phyloP scores from a whole-genome alignment of 441 rosid genomes.

The Erodium trifolium region DNA sequence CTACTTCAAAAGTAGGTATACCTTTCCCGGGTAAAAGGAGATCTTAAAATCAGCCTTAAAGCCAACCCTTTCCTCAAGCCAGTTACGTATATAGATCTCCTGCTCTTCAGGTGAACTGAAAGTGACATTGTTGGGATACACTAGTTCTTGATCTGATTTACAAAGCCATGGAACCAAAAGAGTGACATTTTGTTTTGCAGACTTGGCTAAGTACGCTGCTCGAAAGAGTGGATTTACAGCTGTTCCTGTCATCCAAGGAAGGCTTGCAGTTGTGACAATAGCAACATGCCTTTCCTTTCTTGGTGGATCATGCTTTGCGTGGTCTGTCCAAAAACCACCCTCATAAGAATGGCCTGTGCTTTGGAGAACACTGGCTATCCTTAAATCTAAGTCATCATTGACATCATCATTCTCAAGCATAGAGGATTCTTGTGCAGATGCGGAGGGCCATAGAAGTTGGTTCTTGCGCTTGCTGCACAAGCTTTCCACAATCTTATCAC shows the following conservation, averaged over 20 bases:
- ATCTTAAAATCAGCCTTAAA: constrained; percentile 81
- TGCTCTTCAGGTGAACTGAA: constrained; percentile 92
- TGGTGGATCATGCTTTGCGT: constrained; percentile 37
- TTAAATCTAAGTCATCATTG: constrained; percentile 60
- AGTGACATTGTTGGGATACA: constrained; percentile 72
- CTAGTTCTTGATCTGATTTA: constrained; percentile 48
- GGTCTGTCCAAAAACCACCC: constrained; percentile 79
- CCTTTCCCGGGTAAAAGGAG: constrained; percentile 97
- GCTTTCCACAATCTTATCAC: constrained; percentile 76
- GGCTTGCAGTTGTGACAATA: constrained; percentile 93
- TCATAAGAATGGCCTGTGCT: constrained; percentile 33
- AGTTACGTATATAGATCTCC: constrained; percentile 75
- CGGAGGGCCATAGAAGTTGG: constrained; percentile 45
- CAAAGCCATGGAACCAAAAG: constrained; percentile 67
- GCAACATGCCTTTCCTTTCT: constrained; percentile 79
- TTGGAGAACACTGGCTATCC: constrained; percentile 85
- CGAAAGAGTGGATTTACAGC: constrained; percentile 92
- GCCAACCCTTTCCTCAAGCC: constrained; percentile 93
- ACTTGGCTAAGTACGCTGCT: constrained; percentile 83
- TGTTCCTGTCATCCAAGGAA: constrained; percentile 99
- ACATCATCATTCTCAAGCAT: constrained; percentile 44
- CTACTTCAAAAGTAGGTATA: constrained; percentile 21
- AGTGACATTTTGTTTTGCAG: constrained; percentile 76
- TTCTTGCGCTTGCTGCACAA: constrained; percentile 75
- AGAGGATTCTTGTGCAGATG: constrained; percentile 53